Evolutionary conservation across 129 eudicot genomes (phyloP), one percentile per base, ranked within the genome.

Genomic region (Flaveria sonorensis): DNA sequence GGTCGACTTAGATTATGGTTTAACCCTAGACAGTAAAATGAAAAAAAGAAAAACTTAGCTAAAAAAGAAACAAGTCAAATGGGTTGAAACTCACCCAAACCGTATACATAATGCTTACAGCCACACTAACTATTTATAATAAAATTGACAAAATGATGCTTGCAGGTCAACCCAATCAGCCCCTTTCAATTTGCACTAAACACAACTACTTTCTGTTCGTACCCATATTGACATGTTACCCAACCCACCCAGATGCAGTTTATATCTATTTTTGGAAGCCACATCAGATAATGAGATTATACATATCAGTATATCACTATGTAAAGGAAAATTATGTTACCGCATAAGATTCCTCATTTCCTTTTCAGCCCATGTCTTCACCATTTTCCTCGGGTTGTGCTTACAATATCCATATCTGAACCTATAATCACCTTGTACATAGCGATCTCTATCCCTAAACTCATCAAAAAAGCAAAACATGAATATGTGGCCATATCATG

Each of bases 371-470:
- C 99, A 94, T 32, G 99, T 94, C 84, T 91, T 91, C 26, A 94
- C 99, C 99, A 94, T 94, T 87, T 94, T 91, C 76, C 99, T 82
- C 3, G 99, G 99, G 81, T 94, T 94, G 84, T 94, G 99, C 86
- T 87, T 89, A 86, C 97, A 91, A 62, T 94, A 94, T 74, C 97
- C 99, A 72, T 85, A 65, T 85, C 98, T 84, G 75, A 94, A 94
- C 69, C 98, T 90, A 78, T 94, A 94, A 70, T 94, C 98, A 82
- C 98, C 98, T 83, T 91, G 92, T 62, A 94, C 98, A 70, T 94
- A 91, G 6, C 97, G 85, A 79, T 94, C 96, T 79, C 98, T 86
- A 81, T 93, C 97, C 91, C 97, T 93, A 87, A 75, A 65, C 39
- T 73, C 28, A 20, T 53, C 30, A 72, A 75, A 45, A 70, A 78